These are phyloP conservation scores for Citrullus mucosospermus DNA, from an alignment of 306 rosid species.

Conservation along the genomic window DNA sequence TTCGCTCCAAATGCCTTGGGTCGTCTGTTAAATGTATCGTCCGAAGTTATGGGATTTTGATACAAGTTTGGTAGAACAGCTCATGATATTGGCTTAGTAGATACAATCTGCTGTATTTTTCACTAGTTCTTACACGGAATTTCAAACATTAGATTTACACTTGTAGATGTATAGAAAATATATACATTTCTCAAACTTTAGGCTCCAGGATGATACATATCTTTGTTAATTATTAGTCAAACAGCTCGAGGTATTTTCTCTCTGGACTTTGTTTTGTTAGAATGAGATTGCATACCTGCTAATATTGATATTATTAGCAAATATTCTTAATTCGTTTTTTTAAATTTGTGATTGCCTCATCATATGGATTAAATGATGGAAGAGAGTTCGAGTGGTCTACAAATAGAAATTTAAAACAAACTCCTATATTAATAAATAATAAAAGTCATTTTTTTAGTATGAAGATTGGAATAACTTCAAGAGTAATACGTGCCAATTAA, in stretches of 20 bases:
- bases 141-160: not conserved
- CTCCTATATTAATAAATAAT: too few species aligned
- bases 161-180: not conserved
- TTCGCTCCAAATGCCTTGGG: conserved; percentile 56
- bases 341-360: not conserved
- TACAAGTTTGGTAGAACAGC: not conserved
- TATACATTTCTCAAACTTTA: not conserved
- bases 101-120: not conserved
- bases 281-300: not conserved
- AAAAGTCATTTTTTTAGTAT: too few species aligned
- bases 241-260: not conserved
- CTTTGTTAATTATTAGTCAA: not conserved
- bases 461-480: too few species aligned
- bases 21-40: conserved; percentile 37
- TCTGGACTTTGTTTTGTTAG: too few species aligned
- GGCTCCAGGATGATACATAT: not conserved
- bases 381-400: too few species aligned
- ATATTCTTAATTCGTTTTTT: not conserved
- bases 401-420: too few species aligned
- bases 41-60: conserved; percentile 39
- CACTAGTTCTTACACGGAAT: not conserved
- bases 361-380: not conserved
- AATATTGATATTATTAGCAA: not conserved
- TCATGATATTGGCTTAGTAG: not conserved
- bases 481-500: too few species aligned